Evolutionary conservation across 1,284 basidiomycete species (phyloP), one percentile per base, ranked within the genome.

Genomic region (Ustilago vetiveriae): DNA sequence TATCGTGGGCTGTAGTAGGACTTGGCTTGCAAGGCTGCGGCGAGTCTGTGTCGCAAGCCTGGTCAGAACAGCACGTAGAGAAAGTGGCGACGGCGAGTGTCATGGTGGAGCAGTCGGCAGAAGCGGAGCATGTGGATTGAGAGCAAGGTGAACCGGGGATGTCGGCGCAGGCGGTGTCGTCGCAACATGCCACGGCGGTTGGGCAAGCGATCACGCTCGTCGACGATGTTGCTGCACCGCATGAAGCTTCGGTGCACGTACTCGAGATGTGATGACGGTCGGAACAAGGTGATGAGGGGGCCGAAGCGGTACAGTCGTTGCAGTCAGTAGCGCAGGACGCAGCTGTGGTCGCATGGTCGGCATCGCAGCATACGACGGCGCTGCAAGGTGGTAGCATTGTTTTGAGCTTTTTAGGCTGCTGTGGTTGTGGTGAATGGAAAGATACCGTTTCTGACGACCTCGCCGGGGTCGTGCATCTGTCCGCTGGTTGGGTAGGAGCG

Each of bases 191-290:
- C 4, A 65, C 19, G 13, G 50, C 56, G 3, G 62, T 36, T 1
- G 62, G 22, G 32, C 56, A 50, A 23, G 42, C 13, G 29, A 49
- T 11, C 29, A 40, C 21, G 14, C 26, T 44, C 8, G 56, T 43
- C n/a, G 67, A 60, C 6, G 58, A 58, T 13, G 43, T 22, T n/a
- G 53, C 62, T 4, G 55, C 55, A 23, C 36, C 56, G 24, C 67
- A 70, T n/a, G 53, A 40, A 4, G 66, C 54, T 11, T 63, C 40
- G 2, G 59, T 58, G 42, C 66, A 69, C 3, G 46, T 30, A 23
- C 59, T 58, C 7, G 66, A 63, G 43, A 69, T 58, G 51, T 69
- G 59, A 17, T 51, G 58, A 21, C 39, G 30, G 41, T 69, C 59
- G 19, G 51, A 59, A 16, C 66, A 63, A 13, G 66, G 66, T 29